Evolutionary conservation across 345 rosid genomes (phyloP).

Genomic region (rapeseed (Brassica napus)): DNA sequence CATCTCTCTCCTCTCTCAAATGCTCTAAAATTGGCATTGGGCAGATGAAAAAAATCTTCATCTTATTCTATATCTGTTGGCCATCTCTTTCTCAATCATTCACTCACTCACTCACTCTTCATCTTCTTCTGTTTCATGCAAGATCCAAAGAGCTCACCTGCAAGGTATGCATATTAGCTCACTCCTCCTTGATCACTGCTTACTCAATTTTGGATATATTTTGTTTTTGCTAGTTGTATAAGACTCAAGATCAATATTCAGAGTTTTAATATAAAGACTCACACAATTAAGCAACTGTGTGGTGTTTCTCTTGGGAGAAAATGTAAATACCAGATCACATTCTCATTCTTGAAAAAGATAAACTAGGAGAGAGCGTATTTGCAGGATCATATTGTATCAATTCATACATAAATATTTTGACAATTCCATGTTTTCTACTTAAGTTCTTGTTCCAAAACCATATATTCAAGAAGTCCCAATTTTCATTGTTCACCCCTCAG

Average conservation of each 20-base stretch:
- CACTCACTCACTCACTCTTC: conserved; percentile 22
- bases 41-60: conserved; percentile 26
- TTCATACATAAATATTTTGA: not conserved
- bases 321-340: not conserved
- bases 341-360: not conserved
- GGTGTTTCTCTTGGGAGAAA: conserved; percentile 1
- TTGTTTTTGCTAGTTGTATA: not conserved
- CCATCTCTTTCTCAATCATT: conserved; percentile 29
- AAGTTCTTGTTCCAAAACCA: not conserved
- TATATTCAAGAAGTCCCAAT: not conserved
- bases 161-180: conserved; percentile 55
- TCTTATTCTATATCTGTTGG: conserved; percentile 27
- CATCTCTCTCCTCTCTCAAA: conserved; percentile 30
- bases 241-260: not conserved
- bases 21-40: conserved; percentile 30
- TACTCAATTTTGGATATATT: not conserved
- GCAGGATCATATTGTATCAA: not conserved
- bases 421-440: not conserved
- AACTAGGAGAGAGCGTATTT: not conserved
- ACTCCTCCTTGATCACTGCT: conserved; percentile 1
- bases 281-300: not conserved
- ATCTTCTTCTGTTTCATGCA: conserved; percentile 59
- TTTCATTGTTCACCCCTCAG: not conserved
- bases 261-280: not conserved
- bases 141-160: conserved; percentile 66